Evolutionary conservation across 306 rosid genomes (phyloP).

Genomic region (Mimosa bimucronata): DNA sequence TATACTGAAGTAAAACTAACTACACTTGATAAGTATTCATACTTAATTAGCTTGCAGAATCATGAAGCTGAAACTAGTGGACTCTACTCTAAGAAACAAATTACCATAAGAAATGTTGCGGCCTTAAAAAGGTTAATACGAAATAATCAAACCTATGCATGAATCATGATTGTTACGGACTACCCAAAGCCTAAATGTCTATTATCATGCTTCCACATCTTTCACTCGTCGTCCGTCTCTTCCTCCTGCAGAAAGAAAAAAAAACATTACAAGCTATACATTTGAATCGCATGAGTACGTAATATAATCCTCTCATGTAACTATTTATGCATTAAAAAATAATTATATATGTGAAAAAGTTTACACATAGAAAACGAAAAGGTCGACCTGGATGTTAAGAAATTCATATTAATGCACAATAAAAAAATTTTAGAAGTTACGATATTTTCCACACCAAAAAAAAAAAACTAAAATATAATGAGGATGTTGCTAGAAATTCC

Average conservation of each 20-base stretch:
- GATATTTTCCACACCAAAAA: neutral
- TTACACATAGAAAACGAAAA: neutral
- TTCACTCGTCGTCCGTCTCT: neutral
- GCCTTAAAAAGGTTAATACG: neutral
- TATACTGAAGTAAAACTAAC: neutral
- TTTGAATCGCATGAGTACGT: neutral
- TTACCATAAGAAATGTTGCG: neutral
- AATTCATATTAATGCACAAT: neutral
- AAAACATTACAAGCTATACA: neutral
- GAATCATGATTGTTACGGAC: neutral
- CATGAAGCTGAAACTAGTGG: neutral
- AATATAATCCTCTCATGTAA: neutral
- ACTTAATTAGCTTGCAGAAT: neutral
- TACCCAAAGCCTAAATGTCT: neutral
- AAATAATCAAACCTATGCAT: neutral
- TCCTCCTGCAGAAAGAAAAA: neutral
- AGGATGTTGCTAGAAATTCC: neutral
- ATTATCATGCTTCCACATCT: neutral
- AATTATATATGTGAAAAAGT: neutral
- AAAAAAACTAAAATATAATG: neutral
- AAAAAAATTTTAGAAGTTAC: neutral
- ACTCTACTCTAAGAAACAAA: neutral
- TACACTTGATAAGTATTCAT: neutral
- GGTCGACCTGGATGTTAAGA: neutral
- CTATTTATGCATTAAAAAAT: neutral